Evolutionary conservation across 257 asterid genomes (phyloP), one percentile per base, ranked within the genome.

Genomic region (Nicotiana undulata): DNA sequence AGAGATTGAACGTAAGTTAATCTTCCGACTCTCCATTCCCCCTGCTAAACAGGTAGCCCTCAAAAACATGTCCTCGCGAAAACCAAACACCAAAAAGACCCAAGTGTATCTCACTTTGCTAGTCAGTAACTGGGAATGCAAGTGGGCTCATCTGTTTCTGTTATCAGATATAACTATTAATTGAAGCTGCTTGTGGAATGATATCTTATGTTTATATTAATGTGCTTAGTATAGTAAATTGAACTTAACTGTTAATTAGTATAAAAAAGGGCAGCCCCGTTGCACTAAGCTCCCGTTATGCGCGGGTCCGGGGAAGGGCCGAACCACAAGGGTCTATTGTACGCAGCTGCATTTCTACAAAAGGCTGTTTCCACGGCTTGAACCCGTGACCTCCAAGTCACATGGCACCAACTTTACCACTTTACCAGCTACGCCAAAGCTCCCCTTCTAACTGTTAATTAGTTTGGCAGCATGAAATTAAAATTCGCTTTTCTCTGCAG

Each of bases 401-500:
- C 28, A 26, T 26, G 28, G 28, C 28, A 26, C 1, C 28, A 26
- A 26, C 28, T 26, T 26, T 26, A 26, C 28, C 28, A n/a, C n/a
- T n/a, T n/a, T n/a, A n/a, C n/a, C n/a, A n/a, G 28, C 1, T 26
- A 26, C 28, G 28, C 1, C 28, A 26, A 26, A 1, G 28, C 28
- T 26, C 28, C 28, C 28, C 28, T 26, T 26, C 28, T 15, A 12
- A 26, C 29, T 26, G 40, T 63, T 63, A 28, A 29, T 15, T 13
- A 8, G 24, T 1, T 16, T 3, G 6, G 16, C 6, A 8, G 15
- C 74, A 16, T 74, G 61, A 49, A 24, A 74, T 34, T 51, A 16
- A 46, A 26, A 2, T 74, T 51, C 0, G 28, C 63, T 76, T 81
- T 79, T 34, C 10, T 24, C 66, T 53, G 83, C 95, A 93, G 98